Conservation (phyloP, 805 yeast genomes). For the Candida glaebosa region DNA sequence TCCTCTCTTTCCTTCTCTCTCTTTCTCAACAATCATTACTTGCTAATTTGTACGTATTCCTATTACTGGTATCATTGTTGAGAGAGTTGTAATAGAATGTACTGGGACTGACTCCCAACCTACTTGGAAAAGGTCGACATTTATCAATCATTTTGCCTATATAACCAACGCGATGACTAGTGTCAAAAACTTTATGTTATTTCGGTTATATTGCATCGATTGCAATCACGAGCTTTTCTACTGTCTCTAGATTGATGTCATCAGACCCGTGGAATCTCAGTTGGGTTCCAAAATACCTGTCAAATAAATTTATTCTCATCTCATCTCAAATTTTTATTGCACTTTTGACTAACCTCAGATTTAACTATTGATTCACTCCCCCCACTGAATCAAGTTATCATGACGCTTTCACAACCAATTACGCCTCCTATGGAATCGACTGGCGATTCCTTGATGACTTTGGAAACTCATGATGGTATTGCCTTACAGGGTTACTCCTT, state of each 20-base stretch:
- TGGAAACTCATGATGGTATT: constrained; percentile 84
- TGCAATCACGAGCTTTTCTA: too few species aligned
- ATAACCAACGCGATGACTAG: too few species aligned
- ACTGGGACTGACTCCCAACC: too few species aligned
- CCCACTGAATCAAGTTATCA: neutral
- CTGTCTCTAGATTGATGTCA: too few species aligned
- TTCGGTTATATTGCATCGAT: too few species aligned
- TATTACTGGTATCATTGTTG: neutral
- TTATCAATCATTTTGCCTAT: too few species aligned
- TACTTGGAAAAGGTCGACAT: too few species aligned
- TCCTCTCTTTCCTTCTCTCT: constrained; percentile 35
- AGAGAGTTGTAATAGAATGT: neutral
- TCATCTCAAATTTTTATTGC: neutral
- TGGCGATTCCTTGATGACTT: constrained; percentile 79
- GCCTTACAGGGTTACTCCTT: constrained; percentile 93
- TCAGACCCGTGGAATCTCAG: too few species aligned
- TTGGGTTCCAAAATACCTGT: too few species aligned
- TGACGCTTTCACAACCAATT: constrained; percentile 47
- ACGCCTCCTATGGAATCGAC: constrained; percentile 85
- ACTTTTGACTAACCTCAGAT: neutral
- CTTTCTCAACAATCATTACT: constrained; percentile 35
- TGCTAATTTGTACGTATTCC: constrained; percentile 5
- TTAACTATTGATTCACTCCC: neutral
- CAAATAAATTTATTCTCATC: too few species aligned
- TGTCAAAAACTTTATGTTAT: too few species aligned